phyloP scores from a whole-genome alignment of 2,329 filamentous ascomycete genomes.

The Neurospora sp. region DNA sequence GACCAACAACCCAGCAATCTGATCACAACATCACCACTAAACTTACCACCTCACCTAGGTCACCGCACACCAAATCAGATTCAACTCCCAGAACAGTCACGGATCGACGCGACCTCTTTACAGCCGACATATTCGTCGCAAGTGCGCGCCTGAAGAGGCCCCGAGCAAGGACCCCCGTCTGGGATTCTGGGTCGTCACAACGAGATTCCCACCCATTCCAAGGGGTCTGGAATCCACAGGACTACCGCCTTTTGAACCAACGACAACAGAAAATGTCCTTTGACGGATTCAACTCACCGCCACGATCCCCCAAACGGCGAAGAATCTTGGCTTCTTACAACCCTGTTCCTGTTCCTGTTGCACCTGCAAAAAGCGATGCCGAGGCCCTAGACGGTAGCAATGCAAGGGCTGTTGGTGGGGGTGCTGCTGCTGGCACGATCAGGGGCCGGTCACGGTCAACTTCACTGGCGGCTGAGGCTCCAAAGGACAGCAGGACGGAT shows the following conservation, averaged over 20 bases:
- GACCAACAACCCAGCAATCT: neutral
- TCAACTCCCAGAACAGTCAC: neutral
- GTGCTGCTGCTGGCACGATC: neutral
- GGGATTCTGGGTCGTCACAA: neutral
- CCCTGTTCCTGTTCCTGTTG: conserved; percentile 16
- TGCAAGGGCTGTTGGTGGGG: neutral
- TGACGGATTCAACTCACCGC: conserved; percentile 1
- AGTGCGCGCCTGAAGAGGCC: neutral
- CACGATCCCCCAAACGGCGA: conserved; percentile 27
- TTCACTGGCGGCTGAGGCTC: neutral
- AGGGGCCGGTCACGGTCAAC: neutral
- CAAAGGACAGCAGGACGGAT: neutral
- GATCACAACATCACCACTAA: neutral
- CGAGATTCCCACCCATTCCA: neutral
- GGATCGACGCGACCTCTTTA: neutral
- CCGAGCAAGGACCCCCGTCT: neutral
- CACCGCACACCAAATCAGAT: neutral
- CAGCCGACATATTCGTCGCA: neutral
- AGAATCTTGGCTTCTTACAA: conserved; percentile 42
- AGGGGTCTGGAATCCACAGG: neutral
- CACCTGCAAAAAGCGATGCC: neutral
- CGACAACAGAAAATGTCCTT: neutral
- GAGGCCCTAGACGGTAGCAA: neutral
- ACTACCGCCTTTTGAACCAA: neutral
- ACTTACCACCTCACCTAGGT: neutral